Evolutionary conservation across 345 rosid genomes (phyloP).

Genomic region (Bruguiera parviflora): DNA sequence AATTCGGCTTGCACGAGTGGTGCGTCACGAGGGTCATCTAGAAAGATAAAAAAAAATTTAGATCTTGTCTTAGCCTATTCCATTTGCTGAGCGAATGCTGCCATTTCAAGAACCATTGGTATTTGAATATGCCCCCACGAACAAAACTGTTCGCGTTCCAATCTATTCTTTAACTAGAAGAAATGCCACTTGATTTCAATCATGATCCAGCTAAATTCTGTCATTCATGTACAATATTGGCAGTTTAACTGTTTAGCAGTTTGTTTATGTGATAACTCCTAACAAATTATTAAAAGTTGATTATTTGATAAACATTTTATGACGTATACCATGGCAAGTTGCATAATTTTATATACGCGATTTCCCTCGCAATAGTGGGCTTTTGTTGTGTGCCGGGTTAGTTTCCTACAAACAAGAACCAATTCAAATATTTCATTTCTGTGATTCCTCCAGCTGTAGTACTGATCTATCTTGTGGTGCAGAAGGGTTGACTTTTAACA

Average conservation of each 20-base stretch:
- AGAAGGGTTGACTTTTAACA: constrained; percentile 28
- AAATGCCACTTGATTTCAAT: neutral
- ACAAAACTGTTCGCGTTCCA: too few relatives aligned
- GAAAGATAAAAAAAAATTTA: neutral
- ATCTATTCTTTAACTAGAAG: too few relatives aligned
- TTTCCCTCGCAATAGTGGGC: constrained; percentile 24
- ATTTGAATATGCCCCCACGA: neutral
- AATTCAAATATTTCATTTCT: constrained; percentile 19
- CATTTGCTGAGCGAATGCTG: neutral
- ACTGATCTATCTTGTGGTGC: constrained; percentile 25
- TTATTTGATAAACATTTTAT: neutral
- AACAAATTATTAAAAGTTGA: neutral
- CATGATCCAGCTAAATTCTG: neutral
- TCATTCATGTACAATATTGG: neutral
- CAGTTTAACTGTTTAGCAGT: neutral
- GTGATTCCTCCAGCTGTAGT: constrained; percentile 58
- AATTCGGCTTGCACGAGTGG: constrained; percentile 61
- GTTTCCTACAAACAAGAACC: constrained; percentile 23
- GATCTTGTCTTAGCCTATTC: neutral
- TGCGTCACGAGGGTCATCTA: constrained; percentile 9
- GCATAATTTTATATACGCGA: constrained; percentile 9
- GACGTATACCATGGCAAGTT: constrained; percentile 23
- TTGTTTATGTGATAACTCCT: constrained; percentile 3
- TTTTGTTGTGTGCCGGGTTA: constrained; percentile 41
- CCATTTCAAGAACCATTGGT: neutral